Evolutionary conservation across 1,284 basidiomycete species (phyloP), one percentile per base, ranked within the genome.

Genomic region (Leccinum griseonigrum): DNA sequence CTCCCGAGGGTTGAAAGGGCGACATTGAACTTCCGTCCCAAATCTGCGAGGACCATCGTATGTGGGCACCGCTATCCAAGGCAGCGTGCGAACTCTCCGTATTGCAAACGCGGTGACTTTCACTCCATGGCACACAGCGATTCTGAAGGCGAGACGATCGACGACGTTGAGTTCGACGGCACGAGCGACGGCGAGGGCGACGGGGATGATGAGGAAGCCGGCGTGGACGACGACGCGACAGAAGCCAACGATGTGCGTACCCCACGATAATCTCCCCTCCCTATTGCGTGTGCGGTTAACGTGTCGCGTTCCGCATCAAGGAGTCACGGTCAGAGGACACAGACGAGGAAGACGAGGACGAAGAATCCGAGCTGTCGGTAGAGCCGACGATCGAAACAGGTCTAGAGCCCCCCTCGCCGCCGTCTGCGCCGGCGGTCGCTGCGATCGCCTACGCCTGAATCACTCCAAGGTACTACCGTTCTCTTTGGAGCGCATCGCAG

Each of bases 21-120:
- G 62, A 90, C 88, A 77, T 97, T 97, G 76, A 99, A 91, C 74
- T 91, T 93, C 69, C 92, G 85, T 64, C 97, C 97, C 63, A 99
- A 84, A 81, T 98, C 97, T 67, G 94, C 93, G 73, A 99, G 84
- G 74, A 99, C 97, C 97, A 98, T 97, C 71, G 9, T 43, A 43
- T 11, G 40, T 26, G 22, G 65, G 71, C 68, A 69, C 69, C 60
- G 8, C 14, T 64, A 65, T 67, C 61, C 61, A 66, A 68, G 68
- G 40, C 43, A 68, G 55, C 73, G 73, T 72, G 70, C 61, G 73
- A 68, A 69, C 60, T 60, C 57, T 14, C 11, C 18, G 43, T 31
- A 38, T 58, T 59, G 58, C 18, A 48, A 22, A 57, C 50, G 52
- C 13, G 22, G 29, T 29, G 34, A 40, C 58, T 32, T 54, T 40